phyloP scores from a whole-genome alignment of 139 green algal species.

The Astrephomene gubernaculifera region DNA sequence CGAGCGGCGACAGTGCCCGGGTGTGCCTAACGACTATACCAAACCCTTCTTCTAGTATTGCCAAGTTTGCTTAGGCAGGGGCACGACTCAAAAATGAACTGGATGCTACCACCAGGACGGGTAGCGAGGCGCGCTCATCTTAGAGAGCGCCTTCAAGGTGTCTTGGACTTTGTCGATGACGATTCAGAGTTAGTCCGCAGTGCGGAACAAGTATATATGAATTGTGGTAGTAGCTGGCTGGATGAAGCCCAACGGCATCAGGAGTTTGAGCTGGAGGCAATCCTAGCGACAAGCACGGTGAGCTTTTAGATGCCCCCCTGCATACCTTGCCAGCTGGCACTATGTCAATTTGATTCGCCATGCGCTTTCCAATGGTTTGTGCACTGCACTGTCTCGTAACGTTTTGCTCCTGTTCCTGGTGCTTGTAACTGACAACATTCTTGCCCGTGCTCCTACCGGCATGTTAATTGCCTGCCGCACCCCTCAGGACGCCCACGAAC shows the following conservation, averaged over 20 bases:
- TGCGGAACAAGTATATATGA: not conserved
- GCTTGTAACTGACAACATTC: too few species aligned
- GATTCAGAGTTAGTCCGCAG: not conserved
- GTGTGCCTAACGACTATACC: too few species aligned
- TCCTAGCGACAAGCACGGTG: constrained; percentile 15
- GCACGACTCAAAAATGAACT: too few species aligned
- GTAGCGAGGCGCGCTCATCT: too few species aligned
- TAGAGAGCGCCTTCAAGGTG: too few species aligned
- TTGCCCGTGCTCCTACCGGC: too few species aligned
- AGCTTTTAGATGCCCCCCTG: not conserved
- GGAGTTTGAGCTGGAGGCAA: not conserved
- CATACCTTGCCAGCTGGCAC: not conserved
- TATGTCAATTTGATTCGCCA: too few species aligned
- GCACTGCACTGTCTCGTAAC: not conserved
- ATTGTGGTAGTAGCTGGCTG: not conserved
- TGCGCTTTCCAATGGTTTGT: too few species aligned
- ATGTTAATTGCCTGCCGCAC: not conserved
- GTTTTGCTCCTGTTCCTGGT: not conserved
- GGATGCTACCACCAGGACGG: too few species aligned
- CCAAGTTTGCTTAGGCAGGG: too few species aligned
- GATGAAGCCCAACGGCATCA: not conserved
- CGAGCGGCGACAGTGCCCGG: too few species aligned
- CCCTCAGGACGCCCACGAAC: not conserved
- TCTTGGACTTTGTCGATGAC: constrained; percentile 9
- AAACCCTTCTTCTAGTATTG: too few species aligned